Evolutionary conservation across 129 eudicot species (phyloP).

Genomic region (Centella asiatica): DNA sequence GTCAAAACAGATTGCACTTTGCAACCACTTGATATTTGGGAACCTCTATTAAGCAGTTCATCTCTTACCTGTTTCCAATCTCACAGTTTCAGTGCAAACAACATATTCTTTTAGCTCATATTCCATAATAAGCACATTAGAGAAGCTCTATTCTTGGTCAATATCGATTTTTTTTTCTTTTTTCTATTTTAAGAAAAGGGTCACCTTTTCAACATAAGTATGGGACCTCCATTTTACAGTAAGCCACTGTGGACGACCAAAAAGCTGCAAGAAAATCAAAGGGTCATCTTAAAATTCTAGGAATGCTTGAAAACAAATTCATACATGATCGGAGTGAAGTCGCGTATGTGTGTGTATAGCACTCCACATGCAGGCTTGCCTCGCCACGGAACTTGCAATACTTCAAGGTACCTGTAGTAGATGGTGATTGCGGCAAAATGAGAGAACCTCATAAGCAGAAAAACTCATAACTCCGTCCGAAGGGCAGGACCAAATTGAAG

Average conservation of each 20-base stretch:
- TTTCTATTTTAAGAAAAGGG: background rate
- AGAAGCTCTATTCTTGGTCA: background rate
- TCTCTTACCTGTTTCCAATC: slow-evolving; percentile 41
- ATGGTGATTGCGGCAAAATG: slow-evolving; percentile 89
- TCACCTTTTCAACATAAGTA: slow-evolving; percentile 61
- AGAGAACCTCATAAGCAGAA: slow-evolving; percentile 79
- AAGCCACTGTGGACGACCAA: slow-evolving; percentile 98
- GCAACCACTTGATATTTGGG: slow-evolving; percentile 54
- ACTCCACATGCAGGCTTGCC: background rate
- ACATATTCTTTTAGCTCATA: background rate
- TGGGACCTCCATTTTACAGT: slow-evolving; percentile 88
- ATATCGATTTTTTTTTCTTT: background rate
- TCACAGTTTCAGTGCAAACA: background rate
- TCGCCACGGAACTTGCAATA: background rate
- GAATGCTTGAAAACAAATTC: background rate
- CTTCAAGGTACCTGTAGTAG: slow-evolving; percentile 60
- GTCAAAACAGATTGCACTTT: slow-evolving; percentile 41
- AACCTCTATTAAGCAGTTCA: slow-evolving; percentile 47
- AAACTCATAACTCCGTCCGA: slow-evolving; percentile 76
- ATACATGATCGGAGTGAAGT: background rate
- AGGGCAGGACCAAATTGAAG: slow-evolving; percentile 94
- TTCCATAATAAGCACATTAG: background rate
- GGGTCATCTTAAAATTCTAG: background rate
- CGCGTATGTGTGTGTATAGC: background rate
- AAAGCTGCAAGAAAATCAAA: slow-evolving; percentile 32